Evolutionary conservation across 306 rosid genomes (phyloP).

Genomic region (Senna tora): DNA sequence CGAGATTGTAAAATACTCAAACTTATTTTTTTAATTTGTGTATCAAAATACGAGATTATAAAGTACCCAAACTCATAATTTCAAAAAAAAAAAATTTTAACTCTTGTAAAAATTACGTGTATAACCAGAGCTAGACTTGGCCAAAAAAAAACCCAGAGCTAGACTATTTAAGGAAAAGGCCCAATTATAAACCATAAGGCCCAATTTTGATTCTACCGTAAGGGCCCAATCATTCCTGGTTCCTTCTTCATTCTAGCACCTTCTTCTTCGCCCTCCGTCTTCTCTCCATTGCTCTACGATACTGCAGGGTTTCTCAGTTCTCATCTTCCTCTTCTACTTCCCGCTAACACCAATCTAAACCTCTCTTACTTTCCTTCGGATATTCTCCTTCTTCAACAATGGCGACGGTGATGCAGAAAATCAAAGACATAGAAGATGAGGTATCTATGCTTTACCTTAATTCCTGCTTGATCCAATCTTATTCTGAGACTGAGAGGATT

Average conservation of each 20-base stretch:
- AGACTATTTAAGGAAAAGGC: neutral
- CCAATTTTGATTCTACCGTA: neutral
- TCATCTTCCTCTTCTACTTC: neutral
- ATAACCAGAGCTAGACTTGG: too few species aligned
- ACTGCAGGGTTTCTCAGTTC: neutral
- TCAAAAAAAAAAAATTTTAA: too few species aligned
- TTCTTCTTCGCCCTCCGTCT: constrained; percentile 6
- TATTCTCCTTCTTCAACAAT: constrained; percentile 51
- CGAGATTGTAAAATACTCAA: too few species aligned
- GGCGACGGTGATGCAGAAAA: constrained; percentile 99
- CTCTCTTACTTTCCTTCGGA: neutral
- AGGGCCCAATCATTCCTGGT: neutral
- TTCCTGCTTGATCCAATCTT: neutral
- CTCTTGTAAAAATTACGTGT: too few species aligned
- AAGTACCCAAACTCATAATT: too few species aligned
- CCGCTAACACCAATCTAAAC: neutral
- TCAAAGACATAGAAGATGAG: constrained; percentile 99
- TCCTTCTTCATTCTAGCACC: constrained; percentile 25
- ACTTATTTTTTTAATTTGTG: too few species aligned
- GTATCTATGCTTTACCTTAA: constrained; percentile 43
- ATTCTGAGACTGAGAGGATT: neutral
- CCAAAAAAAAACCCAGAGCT: neutral
- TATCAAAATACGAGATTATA: too few species aligned
- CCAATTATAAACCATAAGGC: neutral
- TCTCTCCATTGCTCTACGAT: neutral